These are phyloP conservation scores for Vachellia pachyceras DNA, from an alignment of 306 rosid species.

Conservation along the genomic window DNA sequence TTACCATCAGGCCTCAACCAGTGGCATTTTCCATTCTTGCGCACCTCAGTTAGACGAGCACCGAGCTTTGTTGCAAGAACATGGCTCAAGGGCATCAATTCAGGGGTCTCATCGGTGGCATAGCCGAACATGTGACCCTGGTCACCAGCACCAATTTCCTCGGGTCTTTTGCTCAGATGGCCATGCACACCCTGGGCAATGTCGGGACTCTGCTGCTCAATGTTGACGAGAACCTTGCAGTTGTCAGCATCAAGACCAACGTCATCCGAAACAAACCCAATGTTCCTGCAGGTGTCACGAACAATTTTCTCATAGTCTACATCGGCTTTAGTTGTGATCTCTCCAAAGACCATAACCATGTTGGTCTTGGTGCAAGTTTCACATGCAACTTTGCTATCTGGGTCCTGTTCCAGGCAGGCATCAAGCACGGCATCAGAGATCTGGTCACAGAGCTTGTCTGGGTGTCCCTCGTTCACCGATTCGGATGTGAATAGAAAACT, in stretches of 20 bases:
- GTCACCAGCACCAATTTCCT: constrained; percentile 54
- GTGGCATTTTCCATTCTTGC: constrained; percentile 51
- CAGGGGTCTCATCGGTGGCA: constrained; percentile 54
- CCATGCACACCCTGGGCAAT: constrained; percentile 57
- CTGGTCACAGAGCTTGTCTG: constrained; percentile 61
- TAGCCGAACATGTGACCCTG: constrained; percentile 60
- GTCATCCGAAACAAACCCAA: constrained; percentile 54
- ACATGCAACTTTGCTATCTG: constrained; percentile 55
- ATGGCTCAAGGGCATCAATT: constrained; percentile 53
- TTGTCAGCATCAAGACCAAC: constrained; percentile 58
- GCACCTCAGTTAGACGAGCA: constrained; percentile 48
- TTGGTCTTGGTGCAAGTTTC: constrained; percentile 58
- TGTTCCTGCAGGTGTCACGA: constrained; percentile 49
- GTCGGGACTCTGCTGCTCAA: constrained; percentile 56
- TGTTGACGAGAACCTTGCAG: constrained; percentile 54
- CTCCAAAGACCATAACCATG: constrained; percentile 58
- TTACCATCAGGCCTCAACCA: constrained; percentile 61
- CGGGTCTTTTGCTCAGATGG: constrained; percentile 48
- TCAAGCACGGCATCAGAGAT: constrained; percentile 53
- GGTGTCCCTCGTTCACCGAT: constrained; percentile 63
- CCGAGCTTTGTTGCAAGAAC: constrained; percentile 59
- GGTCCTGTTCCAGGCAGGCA: constrained; percentile 54
- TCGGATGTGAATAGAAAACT: constrained; percentile 56
- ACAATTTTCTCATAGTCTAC: constrained; percentile 55
- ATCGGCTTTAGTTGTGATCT: constrained; percentile 54